These are phyloP conservation scores for Beauveria australis DNA, from an alignment of 2,329 filamentous ascomycete species.

Conservation along the genomic window DNA sequence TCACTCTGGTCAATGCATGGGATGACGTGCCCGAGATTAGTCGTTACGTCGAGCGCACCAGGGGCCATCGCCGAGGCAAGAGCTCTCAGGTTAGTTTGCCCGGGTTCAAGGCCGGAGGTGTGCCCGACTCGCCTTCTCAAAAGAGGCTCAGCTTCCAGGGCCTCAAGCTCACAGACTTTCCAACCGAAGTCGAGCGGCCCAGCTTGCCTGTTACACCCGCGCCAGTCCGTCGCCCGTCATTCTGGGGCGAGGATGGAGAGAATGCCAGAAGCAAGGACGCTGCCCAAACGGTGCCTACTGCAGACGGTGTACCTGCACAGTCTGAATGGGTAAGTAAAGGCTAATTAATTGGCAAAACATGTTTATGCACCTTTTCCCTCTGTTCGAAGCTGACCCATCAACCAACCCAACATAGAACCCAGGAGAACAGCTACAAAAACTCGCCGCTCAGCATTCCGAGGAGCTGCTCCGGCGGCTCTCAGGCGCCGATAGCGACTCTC, in stretches of 20 bases:
- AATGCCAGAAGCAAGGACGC: slow-evolving; percentile 41
- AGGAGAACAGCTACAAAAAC: slow-evolving; percentile 57
- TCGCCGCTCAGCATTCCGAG: slow-evolving; percentile 58
- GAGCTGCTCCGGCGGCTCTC: slow-evolving; percentile 48
- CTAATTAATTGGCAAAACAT: not conserved
- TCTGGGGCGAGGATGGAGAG: slow-evolving; percentile 49
- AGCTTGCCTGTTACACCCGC: slow-evolving; percentile 88
- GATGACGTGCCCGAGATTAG: slow-evolving; percentile 85
- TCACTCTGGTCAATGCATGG: slow-evolving; percentile 80
- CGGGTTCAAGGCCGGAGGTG: not conserved
- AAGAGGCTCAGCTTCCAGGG: slow-evolving; percentile 6
- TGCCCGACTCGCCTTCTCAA: slow-evolving; percentile 1
- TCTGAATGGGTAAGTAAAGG: slow-evolving; percentile 79
- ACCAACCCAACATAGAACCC: slow-evolving; percentile 52
- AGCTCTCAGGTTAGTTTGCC: slow-evolving; percentile 24
- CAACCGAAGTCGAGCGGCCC: slow-evolving; percentile 70
- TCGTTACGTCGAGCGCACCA: slow-evolving; percentile 72
- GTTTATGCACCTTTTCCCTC: not conserved
- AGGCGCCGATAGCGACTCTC: slow-evolving; percentile 20
- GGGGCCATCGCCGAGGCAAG: slow-evolving; percentile 44
- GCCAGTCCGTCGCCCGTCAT: slow-evolving; percentile 60
- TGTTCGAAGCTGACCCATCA: no score
- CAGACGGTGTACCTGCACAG: slow-evolving; percentile 79
- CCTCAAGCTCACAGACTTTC: slow-evolving; percentile 77
- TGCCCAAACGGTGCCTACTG: slow-evolving; percentile 56